Conservation (phyloP, 2,329 filamentous ascomycete genomes). For the Tympanopsis confertula region DNA sequence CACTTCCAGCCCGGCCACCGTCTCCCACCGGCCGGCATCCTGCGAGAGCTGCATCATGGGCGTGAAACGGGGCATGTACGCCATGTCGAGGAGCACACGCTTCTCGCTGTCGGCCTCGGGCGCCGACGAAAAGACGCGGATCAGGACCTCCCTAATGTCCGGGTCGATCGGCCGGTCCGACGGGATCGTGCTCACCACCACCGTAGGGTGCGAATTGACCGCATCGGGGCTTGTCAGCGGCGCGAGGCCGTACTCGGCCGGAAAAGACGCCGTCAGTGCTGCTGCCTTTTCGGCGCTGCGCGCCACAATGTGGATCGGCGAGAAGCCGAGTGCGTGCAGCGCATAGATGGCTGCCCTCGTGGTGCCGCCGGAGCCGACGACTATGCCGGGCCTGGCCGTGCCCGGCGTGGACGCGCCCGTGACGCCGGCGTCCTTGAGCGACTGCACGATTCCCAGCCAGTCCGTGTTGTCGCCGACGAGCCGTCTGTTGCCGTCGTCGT, state of each 20-base stretch:
- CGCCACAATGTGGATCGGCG: conserved; percentile 77
- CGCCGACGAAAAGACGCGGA: conserved; percentile 31
- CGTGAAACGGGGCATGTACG: conserved; percentile 80
- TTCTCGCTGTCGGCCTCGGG: conserved; percentile 21
- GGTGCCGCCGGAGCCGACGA: conserved; percentile 86
- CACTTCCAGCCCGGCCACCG: conserved; percentile 78
- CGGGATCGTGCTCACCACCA: conserved; percentile 83
- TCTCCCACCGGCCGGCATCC: conserved; percentile 55
- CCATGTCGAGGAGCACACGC: conserved; percentile 79
- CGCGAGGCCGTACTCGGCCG: conserved; percentile 56
- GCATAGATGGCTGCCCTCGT: conserved; percentile 85
- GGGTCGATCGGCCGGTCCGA: conserved; percentile 74
- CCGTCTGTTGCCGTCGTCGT: conserved; percentile 28
- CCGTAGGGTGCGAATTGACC: conserved; percentile 40
- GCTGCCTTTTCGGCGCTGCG: conserved; percentile 60
- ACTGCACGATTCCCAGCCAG: conserved; percentile 81
- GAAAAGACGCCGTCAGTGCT: conserved; percentile 61
- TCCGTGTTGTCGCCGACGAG: conserved; percentile 92
- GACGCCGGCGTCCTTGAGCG: conserved; percentile 60
- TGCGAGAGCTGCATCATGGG: conserved; percentile 74
- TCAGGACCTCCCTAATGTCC: conserved; percentile 53
- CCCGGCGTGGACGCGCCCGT: conserved; percentile 19
- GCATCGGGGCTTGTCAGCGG: conserved; percentile 43
- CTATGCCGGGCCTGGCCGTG: conserved; percentile 48
- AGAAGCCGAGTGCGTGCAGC: conserved; percentile 70